Conservation (phyloP, 2,329 filamentous ascomycete genomes). For the Aschersonia sp. region DNA sequence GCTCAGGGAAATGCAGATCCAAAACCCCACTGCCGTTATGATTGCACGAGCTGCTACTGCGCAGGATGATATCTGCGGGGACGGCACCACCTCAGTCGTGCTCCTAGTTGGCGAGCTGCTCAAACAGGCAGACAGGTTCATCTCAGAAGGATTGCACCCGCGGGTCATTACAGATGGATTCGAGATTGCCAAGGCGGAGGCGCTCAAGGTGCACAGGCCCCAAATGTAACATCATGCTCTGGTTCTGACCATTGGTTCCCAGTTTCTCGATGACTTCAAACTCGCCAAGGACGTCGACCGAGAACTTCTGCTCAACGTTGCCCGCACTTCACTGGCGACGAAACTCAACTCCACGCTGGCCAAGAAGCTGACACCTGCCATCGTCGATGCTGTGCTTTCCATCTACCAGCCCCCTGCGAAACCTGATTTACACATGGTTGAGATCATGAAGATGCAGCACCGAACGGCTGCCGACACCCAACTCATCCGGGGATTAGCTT, state of each 20-base stretch:
- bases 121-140: slow-evolving; percentile 95
- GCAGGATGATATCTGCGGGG: slow-evolving; percentile 95
- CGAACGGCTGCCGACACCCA: slow-evolving; percentile 90
- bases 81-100: slow-evolving; percentile 94
- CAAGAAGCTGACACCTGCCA: slow-evolving; percentile 80
- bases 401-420: slow-evolving; percentile 84
- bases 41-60: slow-evolving; percentile 77
- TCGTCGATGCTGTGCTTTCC: slow-evolving; percentile 89
- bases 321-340: slow-evolving; percentile 84
- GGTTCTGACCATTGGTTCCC: slow-evolving; percentile 1
- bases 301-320: slow-evolving; percentile 84
- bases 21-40: slow-evolving; percentile 92
- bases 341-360: slow-evolving; percentile 86
- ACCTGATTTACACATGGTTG: slow-evolving; percentile 96
- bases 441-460: slow-evolving; percentile 99
- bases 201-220: slow-evolving; percentile 51
- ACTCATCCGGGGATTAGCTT: slow-evolving; percentile 78
- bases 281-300: slow-evolving; percentile 76
- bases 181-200: slow-evolving; percentile 87
- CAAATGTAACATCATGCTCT: not conserved
- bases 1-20: slow-evolving; percentile 75
- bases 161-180: slow-evolving; percentile 95
- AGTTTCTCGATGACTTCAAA: slow-evolving; percentile 95
- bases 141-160: slow-evolving; percentile 91
- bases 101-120: slow-evolving; percentile 89